A percentile compares a stretch with the other conserved stretches of the same genome.
These are phyloP conservation scores for Pythium biforme DNA, from an alignment of 352 stramenopile genomes.

Conservation along the genomic window DNA sequence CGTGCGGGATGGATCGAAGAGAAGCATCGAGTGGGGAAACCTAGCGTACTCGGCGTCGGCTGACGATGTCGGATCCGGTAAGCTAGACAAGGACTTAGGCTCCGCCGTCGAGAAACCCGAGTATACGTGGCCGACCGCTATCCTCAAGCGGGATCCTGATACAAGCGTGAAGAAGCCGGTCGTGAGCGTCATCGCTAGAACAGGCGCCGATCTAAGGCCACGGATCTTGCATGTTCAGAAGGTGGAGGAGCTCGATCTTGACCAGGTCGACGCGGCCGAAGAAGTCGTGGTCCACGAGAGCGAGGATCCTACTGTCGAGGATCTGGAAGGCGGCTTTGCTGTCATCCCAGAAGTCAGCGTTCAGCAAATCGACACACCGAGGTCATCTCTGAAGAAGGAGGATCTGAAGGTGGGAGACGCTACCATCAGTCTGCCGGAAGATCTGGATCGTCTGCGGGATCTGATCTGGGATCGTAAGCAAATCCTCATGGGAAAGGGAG, in stretches of 20 bases:
- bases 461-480: constrained; percentile 23
- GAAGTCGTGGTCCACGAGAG: constrained; percentile 20
- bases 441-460: constrained; percentile 14
- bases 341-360: constrained; percentile 23
- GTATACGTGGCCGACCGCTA: constrained; percentile 6
- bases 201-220: no score
- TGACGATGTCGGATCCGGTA: not conserved
- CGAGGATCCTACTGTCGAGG: constrained; percentile 9
- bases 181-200: no score
- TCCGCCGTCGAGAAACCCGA: not conserved
- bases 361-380: no score
- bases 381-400: not conserved
- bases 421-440: not conserved
- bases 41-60: not conserved
- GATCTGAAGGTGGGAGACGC: not conserved
- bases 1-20: no score
- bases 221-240: not conserved
- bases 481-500: constrained; percentile 31
- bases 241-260: not conserved
- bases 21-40: no score
- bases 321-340: constrained; percentile 16
- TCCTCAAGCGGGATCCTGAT: no score
- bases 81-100: not conserved
- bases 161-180: no score
- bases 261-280: not conserved